Evolutionary conservation across 2,329 filamentous ascomycete genomes (phyloP).

Genomic region (Aspergillus transmontanensis): DNA sequence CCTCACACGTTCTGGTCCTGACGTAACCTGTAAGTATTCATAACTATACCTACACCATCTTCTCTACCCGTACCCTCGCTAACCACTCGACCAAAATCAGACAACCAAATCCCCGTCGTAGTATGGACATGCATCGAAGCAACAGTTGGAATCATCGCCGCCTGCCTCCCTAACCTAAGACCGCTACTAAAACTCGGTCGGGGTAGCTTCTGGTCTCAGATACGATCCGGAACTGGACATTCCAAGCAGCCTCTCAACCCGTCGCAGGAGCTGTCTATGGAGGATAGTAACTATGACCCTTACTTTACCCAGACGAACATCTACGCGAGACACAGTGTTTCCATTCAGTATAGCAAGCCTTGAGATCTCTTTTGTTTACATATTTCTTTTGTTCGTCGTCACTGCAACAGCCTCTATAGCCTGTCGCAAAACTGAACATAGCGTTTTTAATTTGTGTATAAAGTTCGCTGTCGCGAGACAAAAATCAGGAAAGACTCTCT

Average conservation of each 20-base stretch:
- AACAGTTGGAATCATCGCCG: slow-evolving; percentile 32
- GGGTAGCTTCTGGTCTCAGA: slow-evolving; percentile 23
- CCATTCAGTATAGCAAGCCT: background rate
- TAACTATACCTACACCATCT: background rate
- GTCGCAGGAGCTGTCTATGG: background rate
- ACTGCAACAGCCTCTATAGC: no score
- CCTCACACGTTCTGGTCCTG: slow-evolving; percentile 25
- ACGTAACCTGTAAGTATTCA: slow-evolving; percentile 31
- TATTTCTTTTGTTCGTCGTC: background rate
- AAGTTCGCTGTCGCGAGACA: background rate
- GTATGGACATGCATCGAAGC: slow-evolving; percentile 37
- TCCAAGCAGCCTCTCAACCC: slow-evolving; percentile 4
- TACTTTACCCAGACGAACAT: background rate
- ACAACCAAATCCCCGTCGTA: slow-evolving; percentile 30
- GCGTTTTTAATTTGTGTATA: background rate
- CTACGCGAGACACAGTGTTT: background rate
- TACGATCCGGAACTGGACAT: slow-evolving; percentile 7
- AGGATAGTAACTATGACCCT: slow-evolving; percentile 45
- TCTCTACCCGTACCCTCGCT: background rate
- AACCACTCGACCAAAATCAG: slow-evolving; percentile 9
- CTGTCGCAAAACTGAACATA: background rate
- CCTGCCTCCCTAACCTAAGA: slow-evolving; percentile 33
- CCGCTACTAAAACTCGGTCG: slow-evolving; percentile 27
- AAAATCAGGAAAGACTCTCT: background rate
- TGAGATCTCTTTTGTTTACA: background rate